Base-by-base conservation (phyloP, 352 stramenopile genomes). In the Globisporangium acanthophoron region DNA sequence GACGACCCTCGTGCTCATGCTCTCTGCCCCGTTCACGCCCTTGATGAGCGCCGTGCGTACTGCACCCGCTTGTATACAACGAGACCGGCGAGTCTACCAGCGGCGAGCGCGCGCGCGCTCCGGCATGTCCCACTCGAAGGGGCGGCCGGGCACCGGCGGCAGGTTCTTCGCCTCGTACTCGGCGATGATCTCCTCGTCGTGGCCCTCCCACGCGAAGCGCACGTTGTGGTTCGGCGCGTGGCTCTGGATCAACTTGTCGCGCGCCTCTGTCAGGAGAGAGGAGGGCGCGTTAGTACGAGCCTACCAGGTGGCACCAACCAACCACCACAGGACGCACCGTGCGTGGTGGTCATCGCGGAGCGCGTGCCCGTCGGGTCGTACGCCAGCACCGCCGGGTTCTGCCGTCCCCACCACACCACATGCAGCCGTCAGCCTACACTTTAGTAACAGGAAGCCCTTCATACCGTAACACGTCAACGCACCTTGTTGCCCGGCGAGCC, bases 341-440 rank as follows among this genome's bases (percentile, higher is more conserved):
- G 78, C 9, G 87, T 93, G 31, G 85, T 90, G 27, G 59, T 76
- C 87, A 96, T 96, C 59, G 87, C 87, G 27, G 87, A 94, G 53
- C 87, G 83, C 43, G 87, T 96, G 59, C 85, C 85, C 33, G 83
- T 90, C 33, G 85, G 76, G 58, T 96, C 87, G 62, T 94, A 96
- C 33, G 67, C 61, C 45, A 94, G 63, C 64, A 96, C 87, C 12
- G 87, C 87, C 63, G 87, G 83, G 74, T 91, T 94, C 69, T 81
- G 55, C 8, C n/a, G 7, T 0, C 0, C 58, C 1, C 18, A 44
- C 6, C 9, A 37, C 12, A 20, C 52, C 24, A 27, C 3, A 27
- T 1, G 24, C 24, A 27, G 8, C n/a, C 11, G 37, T 20, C 18
- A 39, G 12, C 7, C 15, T 45, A 54, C 11, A 49, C 52, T 27